Percentiles rank a stretch among this genome's conserved stretches.
These are phyloP conservation scores for Solanum tarapatanum DNA, from an alignment of 257 asterid species.

Conservation along the genomic window DNA sequence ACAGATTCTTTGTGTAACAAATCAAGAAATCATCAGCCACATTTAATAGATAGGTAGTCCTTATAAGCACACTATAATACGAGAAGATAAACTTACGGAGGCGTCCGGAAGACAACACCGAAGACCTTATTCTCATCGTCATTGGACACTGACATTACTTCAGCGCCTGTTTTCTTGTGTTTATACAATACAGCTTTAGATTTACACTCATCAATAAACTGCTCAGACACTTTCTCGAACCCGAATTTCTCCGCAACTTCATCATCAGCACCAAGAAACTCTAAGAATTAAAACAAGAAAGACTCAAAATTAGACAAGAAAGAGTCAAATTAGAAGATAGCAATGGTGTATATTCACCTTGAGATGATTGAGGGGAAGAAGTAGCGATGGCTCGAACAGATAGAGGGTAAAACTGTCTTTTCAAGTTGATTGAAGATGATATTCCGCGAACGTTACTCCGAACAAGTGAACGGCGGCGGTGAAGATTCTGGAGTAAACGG, in stretches of 20 bases:
- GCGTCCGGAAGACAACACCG: slow-evolving; percentile 89
- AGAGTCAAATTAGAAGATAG: background rate
- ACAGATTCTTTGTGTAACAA: background rate
- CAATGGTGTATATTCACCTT: slow-evolving; percentile 13
- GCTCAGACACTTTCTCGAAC: slow-evolving; percentile 78
- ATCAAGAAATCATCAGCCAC: background rate
- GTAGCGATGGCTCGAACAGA: slow-evolving; percentile 67
- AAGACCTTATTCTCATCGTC: slow-evolving; percentile 96
- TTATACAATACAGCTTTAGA: slow-evolving; percentile 83
- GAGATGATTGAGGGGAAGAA: slow-evolving; percentile 45
- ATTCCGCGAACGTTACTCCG: slow-evolving; percentile 33
- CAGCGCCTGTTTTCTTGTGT: slow-evolving; percentile 95
- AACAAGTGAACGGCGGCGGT: slow-evolving; percentile 31
- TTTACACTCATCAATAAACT: slow-evolving; percentile 89
- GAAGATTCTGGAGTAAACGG: slow-evolving; percentile 33
- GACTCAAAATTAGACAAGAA: background rate
- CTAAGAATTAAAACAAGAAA: slow-evolving; percentile 9
- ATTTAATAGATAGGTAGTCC: background rate
- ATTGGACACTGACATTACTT: slow-evolving; percentile 84
- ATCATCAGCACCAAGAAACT: slow-evolving; percentile 59
- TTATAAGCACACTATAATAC: background rate
- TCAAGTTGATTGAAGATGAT: slow-evolving; percentile 29
- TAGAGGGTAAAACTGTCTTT: slow-evolving; percentile 32
- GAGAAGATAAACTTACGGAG: slow-evolving; percentile 57
- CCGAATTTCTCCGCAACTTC: slow-evolving; percentile 78